Conservation (phyloP, 352 stramenopile species). For the Pythium volutum region DNA sequence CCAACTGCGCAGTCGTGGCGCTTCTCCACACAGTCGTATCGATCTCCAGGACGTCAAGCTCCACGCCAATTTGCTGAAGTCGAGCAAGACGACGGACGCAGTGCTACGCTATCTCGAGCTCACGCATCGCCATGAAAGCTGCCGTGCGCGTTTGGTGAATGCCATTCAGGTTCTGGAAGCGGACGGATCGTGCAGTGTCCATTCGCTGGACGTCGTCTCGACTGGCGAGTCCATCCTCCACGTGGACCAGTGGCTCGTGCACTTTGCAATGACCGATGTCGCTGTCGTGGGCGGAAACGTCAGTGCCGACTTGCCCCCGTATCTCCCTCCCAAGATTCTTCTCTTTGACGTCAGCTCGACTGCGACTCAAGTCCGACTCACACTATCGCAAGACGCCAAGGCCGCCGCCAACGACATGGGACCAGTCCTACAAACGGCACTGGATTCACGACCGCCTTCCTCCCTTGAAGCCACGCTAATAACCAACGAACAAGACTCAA, state of each 20-base stretch:
- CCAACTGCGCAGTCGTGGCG: conserved; percentile 10
- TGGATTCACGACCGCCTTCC: conserved; percentile 32
- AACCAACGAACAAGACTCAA: not conserved
- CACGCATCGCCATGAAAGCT: conserved; percentile 18
- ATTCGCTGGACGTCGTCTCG: conserved; percentile 13
- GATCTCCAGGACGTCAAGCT: conserved; percentile 29
- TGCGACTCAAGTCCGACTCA: conserved; percentile 20
- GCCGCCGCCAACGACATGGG: conserved; percentile 7
- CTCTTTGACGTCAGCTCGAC: conserved; percentile 39
- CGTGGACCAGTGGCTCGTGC: conserved; percentile 22
- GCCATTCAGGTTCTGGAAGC: conserved; percentile 32
- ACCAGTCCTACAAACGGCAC: conserved; percentile 33
- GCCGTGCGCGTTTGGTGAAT: conserved; percentile 15
- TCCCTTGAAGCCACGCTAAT: not conserved
- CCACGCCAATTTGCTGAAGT: conserved; percentile 41
- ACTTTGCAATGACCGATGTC: conserved; percentile 47
- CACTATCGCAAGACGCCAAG: conserved; percentile 5
- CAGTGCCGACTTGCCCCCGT: not conserved
- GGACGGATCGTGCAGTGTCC: conserved; percentile 27
- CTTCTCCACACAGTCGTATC: conserved; percentile 1
- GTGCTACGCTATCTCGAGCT: conserved; percentile 32
- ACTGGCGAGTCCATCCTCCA: not conserved
- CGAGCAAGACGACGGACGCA: conserved; percentile 36
- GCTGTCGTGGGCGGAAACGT: not conserved
- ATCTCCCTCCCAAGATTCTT: conserved; percentile 11